These are phyloP conservation scores for Xylariaceae sp. DNA, from an alignment of 2,329 filamentous ascomycete genomes.

Conservation along the genomic window DNA sequence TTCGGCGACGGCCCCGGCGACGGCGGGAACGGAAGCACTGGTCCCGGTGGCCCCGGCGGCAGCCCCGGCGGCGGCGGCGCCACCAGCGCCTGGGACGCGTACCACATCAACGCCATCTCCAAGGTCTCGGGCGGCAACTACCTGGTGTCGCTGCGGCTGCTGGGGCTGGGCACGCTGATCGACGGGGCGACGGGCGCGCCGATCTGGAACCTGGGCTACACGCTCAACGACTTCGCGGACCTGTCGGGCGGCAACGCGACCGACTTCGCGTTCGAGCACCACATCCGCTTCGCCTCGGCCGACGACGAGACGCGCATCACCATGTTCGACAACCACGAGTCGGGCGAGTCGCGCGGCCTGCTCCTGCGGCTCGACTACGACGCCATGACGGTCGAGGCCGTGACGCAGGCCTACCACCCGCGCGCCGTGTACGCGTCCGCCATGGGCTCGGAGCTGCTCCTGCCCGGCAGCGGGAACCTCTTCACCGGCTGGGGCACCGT, in stretches of 20 bases:
- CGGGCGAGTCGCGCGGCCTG: constrained; percentile 1
- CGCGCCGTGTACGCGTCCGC: background rate
- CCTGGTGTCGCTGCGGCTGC: constrained; percentile 4
- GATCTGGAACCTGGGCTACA: constrained; percentile 6
- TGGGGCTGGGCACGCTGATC: constrained; percentile 1
- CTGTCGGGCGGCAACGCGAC: constrained; percentile 3
- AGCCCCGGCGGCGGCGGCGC: no score
- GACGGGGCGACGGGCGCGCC: constrained; percentile 1
- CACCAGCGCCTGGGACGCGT: constrained; percentile 23
- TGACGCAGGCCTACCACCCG: constrained; percentile 2
- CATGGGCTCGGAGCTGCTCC: constrained; percentile 1
- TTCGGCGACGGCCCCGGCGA: no score
- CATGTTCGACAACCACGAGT: constrained; percentile 17
- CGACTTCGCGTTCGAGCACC: constrained; percentile 5
- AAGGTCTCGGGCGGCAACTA: constrained; percentile 18
- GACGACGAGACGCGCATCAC: constrained; percentile 1
- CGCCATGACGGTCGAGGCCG: constrained; percentile 3
- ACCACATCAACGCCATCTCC: constrained; percentile 27
- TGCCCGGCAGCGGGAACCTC: constrained; percentile 1
- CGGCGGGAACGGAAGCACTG: background rate
- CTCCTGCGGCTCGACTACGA: constrained; percentile 4
- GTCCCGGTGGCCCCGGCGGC: background rate
- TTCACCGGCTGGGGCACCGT: constrained; percentile 3
- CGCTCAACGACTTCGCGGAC: constrained; percentile 5
- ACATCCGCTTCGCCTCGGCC: constrained; percentile 3